A percentile compares a stretch with the other conserved stretches of the same genome.
These are phyloP conservation scores for Tilletia walkeri DNA, from an alignment of 1,284 basidiomycete genomes.

Conservation along the genomic window DNA sequence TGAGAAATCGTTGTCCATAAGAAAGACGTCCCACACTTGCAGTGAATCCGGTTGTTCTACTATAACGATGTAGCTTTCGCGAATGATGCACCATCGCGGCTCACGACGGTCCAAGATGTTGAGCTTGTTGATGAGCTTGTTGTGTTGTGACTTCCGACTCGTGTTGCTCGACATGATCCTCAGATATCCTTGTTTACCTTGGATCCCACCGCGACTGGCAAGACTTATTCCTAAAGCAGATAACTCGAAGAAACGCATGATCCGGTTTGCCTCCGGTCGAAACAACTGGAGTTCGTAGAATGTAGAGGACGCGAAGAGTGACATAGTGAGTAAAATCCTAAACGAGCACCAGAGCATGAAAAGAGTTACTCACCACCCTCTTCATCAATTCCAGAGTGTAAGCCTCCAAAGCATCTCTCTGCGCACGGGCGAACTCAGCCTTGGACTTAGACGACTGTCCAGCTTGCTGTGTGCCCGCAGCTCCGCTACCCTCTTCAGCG, in stretches of 20 bases:
- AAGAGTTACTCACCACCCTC: constrained; percentile 19
- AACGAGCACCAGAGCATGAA: constrained; percentile 15
- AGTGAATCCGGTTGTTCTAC: constrained; percentile 74
- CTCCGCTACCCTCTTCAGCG: background rate
- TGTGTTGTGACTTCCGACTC: constrained; percentile 15
- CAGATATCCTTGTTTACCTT: constrained; percentile 81
- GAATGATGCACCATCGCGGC: constrained; percentile 86
- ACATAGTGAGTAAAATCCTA: no score
- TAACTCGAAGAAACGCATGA: constrained; percentile 92
- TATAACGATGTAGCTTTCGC: constrained; percentile 87
- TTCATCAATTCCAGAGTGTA: constrained; percentile 81
- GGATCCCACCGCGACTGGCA: constrained; percentile 75
- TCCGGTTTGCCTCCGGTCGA: constrained; percentile 84
- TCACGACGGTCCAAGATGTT: constrained; percentile 64
- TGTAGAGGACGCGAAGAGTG: no score
- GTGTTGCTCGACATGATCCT: constrained; percentile 57
- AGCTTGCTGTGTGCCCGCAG: constrained; percentile 51
- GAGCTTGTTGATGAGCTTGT: background rate
- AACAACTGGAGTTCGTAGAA: constrained; percentile 71
- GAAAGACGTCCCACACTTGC: constrained; percentile 86
- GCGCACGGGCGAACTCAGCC: constrained; percentile 73
- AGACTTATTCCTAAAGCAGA: constrained; percentile 81
- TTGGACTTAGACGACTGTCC: constrained; percentile 51
- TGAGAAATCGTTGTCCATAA: constrained; percentile 84
- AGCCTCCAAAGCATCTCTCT: constrained; percentile 78